Base-by-base conservation (phyloP, 495 filamentous ascomycete species). In the Massariosphaeria phaeospora region DNA sequence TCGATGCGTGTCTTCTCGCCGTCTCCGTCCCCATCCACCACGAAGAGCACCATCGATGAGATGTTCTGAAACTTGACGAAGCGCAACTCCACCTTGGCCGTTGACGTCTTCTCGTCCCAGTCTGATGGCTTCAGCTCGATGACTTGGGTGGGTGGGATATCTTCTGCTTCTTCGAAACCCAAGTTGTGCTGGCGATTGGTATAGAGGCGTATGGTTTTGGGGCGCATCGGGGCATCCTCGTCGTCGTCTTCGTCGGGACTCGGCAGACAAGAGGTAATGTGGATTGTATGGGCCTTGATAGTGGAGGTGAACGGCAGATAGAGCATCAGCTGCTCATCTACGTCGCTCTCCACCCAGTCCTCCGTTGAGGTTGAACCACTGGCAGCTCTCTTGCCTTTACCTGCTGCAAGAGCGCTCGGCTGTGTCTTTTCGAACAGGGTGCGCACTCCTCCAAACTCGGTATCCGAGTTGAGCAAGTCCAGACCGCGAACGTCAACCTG, bases 11-110 rank as follows among this genome's bases (percentile, higher is more conserved):
- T 79, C 78, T 89, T 94, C 59, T 96, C 91, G 35, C 85, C 75
- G 24, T 87, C 82, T 11, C 86, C 85, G 36, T 96, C 93, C 2
- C 88, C 91, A 68, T 96, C 84, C 48, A 85, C 85, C 42, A 97
- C 84, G 72, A 96, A 97, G 2, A 97, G 53, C 7, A 95, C 88
- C 62, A 98, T 66, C 48, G 82, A 89, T 51, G 79, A 83, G 30
- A 96, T 82, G 55, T 86, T 95, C 73, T 98, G 93, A 75, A 96
- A 98, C 73, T 96, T 96, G 69, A 97, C 94, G 67, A 90, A 97
- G 11, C 91, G 86, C 59, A 96, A 71, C 30, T 84, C 73, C 17
- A 97, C 73, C 65, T 81, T 89, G 10, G 87, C 90, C 3, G 94
- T 97, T 11, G 84, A 88, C 3, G 89, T 93, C 55, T 81, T 80